Conservation (phyloP, 2,329 filamentous ascomycete species). For the Zopfia rhizophila region DNA sequence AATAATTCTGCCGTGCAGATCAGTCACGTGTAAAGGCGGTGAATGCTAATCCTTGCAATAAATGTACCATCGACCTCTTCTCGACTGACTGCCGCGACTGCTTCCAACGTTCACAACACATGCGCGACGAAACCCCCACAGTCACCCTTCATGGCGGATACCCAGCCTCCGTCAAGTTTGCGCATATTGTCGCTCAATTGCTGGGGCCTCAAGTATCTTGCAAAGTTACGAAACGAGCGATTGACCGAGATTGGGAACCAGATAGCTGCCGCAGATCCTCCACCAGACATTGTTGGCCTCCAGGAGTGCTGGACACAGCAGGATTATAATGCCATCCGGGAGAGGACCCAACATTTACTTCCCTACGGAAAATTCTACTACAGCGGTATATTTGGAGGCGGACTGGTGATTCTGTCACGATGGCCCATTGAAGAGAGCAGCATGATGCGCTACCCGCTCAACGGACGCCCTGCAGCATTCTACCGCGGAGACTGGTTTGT, state of each 20-base stretch:
- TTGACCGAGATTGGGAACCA: constrained; percentile 85
- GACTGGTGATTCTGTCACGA: constrained; percentile 86
- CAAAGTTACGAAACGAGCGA: constrained; percentile 79
- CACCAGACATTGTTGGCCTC: constrained; percentile 87
- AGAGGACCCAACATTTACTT: constrained; percentile 76
- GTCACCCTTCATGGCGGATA: constrained; percentile 34
- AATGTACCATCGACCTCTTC: too few relatives aligned
- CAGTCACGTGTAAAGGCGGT: constrained; percentile 17
- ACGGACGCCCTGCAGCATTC: constrained; percentile 92
- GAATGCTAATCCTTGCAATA: constrained; percentile 3
- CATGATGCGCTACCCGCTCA: constrained; percentile 89
- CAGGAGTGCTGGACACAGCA: constrained; percentile 94
- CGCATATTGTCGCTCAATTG: constrained; percentile 91
- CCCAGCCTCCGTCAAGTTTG: constrained; percentile 62
- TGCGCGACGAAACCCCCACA: constrained; percentile 10
- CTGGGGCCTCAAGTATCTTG: constrained; percentile 93
- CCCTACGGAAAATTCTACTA: constrained; percentile 95
- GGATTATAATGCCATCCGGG: constrained; percentile 82
- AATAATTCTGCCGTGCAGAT: constrained; percentile 26
- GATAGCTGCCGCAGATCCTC: constrained; percentile 73
- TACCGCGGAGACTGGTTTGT: constrained; percentile 97
- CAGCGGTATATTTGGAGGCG: constrained; percentile 87
- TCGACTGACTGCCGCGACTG: too few relatives aligned
- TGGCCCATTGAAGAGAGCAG: constrained; percentile 92
- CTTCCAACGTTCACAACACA: constrained; percentile 1